Percentiles rank a stretch among this genome's conserved stretches.
These are phyloP conservation scores for Blastomyces parvus DNA, from an alignment of 2,329 filamentous ascomycete species.

Conservation along the genomic window DNA sequence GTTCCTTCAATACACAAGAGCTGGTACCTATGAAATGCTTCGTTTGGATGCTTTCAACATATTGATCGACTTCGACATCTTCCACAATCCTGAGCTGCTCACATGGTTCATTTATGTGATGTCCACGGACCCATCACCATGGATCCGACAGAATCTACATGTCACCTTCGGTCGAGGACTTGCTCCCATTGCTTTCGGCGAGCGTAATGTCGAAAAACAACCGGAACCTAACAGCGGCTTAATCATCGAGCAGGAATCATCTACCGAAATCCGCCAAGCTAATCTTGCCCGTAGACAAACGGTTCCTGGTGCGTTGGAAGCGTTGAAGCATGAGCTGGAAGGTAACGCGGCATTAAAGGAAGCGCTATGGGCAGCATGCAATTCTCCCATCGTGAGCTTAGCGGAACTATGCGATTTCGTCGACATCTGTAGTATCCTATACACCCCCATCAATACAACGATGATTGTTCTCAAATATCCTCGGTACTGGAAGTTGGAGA, in stretches of 20 bases:
- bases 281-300: constrained; percentile 47
- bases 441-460: constrained; percentile 43
- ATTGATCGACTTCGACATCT: constrained; percentile 47
- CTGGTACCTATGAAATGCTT: constrained; percentile 51
- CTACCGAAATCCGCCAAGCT: constrained; percentile 43
- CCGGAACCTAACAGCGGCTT: constrained; percentile 34
- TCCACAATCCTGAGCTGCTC: constrained; percentile 43
- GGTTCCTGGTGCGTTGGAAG: constrained; percentile 49
- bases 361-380: constrained; percentile 49
- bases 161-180: constrained; percentile 46
- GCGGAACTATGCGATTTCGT: constrained; percentile 48
- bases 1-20: constrained; percentile 52
- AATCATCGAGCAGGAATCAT: constrained; percentile 50
- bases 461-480: constrained; percentile 46
- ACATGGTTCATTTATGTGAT: constrained; percentile 50
- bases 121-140: constrained; percentile 48
- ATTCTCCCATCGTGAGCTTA: constrained; percentile 41
- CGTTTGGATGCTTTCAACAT: constrained; percentile 51
- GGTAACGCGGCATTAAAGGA: constrained; percentile 42
- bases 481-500: constrained; percentile 46
- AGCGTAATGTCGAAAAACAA: constrained; percentile 28
- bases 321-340: constrained; percentile 46
- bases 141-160: constrained; percentile 46
- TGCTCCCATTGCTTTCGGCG: constrained; percentile 51
- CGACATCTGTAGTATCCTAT: constrained; percentile 50